These are phyloP conservation scores for Epichloe festucae DNA, from an alignment of 2,329 filamentous ascomycete species.

Conservation along the genomic window DNA sequence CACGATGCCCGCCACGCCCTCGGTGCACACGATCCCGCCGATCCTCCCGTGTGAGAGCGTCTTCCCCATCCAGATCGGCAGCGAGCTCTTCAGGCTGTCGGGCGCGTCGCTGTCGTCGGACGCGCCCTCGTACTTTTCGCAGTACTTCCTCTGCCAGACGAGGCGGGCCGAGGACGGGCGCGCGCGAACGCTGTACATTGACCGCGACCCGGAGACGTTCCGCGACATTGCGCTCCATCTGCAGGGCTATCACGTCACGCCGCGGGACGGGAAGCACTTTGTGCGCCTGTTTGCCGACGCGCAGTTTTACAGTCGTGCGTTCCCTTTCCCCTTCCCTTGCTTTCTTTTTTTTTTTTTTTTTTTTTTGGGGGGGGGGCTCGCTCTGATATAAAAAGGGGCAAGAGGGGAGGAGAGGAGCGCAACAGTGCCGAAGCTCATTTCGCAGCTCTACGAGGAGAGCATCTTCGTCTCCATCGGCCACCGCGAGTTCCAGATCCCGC, in stretches of 20 bases:
- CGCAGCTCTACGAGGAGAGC: slow-evolving; percentile 79
- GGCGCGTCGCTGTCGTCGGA: slow-evolving; percentile 63
- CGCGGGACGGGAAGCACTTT: slow-evolving; percentile 73
- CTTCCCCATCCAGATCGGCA: slow-evolving; percentile 63
- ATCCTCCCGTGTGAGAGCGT: slow-evolving; percentile 58
- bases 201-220: slow-evolving; percentile 83
- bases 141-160: slow-evolving; percentile 81
- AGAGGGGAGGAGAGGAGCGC: no score
- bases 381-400: no score
- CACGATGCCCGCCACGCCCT: slow-evolving; percentile 19
- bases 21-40: slow-evolving; percentile 35
- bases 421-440: slow-evolving; percentile 54
- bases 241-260: slow-evolving; percentile 79
- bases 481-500: slow-evolving; percentile 77
- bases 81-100: slow-evolving; percentile 59
- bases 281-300: slow-evolving; percentile 89
- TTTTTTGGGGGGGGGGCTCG: no score
- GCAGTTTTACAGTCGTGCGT: slow-evolving; percentile 77
- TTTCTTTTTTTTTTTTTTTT: not conserved
- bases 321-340: no score
- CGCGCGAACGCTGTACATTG: slow-evolving; percentile 82
- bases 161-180: slow-evolving; percentile 46
- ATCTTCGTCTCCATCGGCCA: slow-evolving; percentile 89
- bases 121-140: slow-evolving; percentile 91
- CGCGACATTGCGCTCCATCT: slow-evolving; percentile 80